Evolutionary conservation across 2,329 filamentous ascomycete genomes (phyloP), one percentile per base, ranked within the genome.

Genomic region (Hymenotorrendiella dingleyae): DNA sequence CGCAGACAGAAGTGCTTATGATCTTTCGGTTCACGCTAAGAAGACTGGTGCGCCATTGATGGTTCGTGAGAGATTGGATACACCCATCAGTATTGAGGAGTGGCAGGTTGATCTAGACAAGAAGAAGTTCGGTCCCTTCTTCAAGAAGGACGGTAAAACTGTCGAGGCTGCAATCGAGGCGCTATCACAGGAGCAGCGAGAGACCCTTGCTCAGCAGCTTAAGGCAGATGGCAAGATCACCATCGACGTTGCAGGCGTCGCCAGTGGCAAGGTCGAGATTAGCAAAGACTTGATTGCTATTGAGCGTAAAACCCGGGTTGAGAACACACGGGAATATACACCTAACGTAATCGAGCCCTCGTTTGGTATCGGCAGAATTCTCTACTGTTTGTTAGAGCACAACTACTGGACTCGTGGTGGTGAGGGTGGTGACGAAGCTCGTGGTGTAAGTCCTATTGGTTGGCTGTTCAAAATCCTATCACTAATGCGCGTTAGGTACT

Each of bases 271-370:
- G 66, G 87, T 88, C 19, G 82, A 91, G 62, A 71, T 97, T 39
- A 73, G 75, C 56, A 82, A 83, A 61, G 88, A 95, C 48, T 74
- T 94, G 36, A 72, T 98, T 61, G 78, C 73, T 45, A 88, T 97
- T 55, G 86, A 90, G 69, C 89, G 86, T 69, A 80, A 82, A 56
- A 94, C 84, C 55, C 76, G 88, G 50, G 76, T 81, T 4, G 87
- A 95, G 66, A 84, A 94, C 62, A 79, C 82, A 45, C 79, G 93
- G 57, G 90, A 96, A 64, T 98, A 87, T 70, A 94, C 84, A 1
- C 91, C 91, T 47, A 96, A 96, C 62, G 89, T 94, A 36, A 94
- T 97, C 56, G 93, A 98, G 70, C 93, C 91, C 2, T 97, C 91
- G 1, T 98, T 97, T 59, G 91, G 91, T 72, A 94, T 97, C 60